Evolutionary conservation across 768 basidiomycete species (phyloP), one percentile per base, ranked within the genome.

Genomic region (Tricholoma matsutake): DNA sequence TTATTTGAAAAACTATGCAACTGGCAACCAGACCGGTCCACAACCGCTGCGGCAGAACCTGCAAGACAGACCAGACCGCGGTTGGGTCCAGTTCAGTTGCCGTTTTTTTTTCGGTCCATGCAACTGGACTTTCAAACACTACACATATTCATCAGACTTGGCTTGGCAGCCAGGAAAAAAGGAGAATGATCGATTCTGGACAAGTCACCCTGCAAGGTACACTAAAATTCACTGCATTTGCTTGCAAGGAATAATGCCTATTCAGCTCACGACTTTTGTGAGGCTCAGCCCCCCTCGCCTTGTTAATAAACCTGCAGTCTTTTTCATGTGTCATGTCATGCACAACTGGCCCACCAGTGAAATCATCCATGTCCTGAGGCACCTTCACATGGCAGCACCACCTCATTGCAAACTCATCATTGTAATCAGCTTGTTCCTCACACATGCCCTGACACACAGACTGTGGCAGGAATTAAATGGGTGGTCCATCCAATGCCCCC

Each of bases 311-410:
- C 75, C 79, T 0, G 37, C 58, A 52, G 77, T 83, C 6, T 86
- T 79, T 62, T 64, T 85, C n/a, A 63, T 86, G 34, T 75, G 83
- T 34, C 76, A 78, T 6, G 76, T 85, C 53, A 75, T 82, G 35
- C 84, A 86, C 62, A 82, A 86, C 63, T 86, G 84, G 84, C 76
- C 82, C 1, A 81, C 84, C 56, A 68, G 58, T 22, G 59, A 68
- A 43, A 58, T 55, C 25, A 29, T 58, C 52, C 68, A 67, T 37
- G 70, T 78, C 54, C 68, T 79, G 2, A 47, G 32, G 11, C 65
- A 71, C 7, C 70, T 78, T 3, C 70, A 71, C 14, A 64, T 41
- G 1, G 74, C 70, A 2, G 73, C 76, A 1, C 20, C 39, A 0
- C 57, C 69, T 0, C 16, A 59, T 2, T 76, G 76, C 9, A 69